phyloP scores from a whole-genome alignment of 73 alveolate genomes.

The Loxodes magnus region DNA sequence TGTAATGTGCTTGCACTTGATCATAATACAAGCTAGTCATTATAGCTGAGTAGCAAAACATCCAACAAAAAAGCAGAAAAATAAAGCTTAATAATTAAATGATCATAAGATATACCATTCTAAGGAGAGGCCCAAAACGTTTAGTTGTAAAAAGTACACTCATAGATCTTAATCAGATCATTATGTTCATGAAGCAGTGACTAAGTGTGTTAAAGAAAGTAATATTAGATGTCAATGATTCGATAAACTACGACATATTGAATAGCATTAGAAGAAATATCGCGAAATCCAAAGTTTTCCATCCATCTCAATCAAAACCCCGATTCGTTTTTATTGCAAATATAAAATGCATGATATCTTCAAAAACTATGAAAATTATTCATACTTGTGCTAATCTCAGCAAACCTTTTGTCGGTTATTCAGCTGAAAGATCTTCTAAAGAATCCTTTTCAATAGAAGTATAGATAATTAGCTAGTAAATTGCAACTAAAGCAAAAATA shows the following conservation, averaged over 20 bases:
- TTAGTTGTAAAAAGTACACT: not conserved
- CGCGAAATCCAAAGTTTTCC: not conserved
- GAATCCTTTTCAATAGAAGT: conserved; percentile 14
- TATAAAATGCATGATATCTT: conserved; percentile 23
- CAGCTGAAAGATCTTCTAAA: conserved; percentile 11
- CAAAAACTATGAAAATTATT: conserved; percentile 19
- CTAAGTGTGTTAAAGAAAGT: conserved; percentile 18
- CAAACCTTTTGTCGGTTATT: not conserved
- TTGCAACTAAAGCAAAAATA: conserved; percentile 14
- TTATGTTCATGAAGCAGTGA: conserved; percentile 9
- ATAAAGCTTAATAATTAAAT: not conserved
- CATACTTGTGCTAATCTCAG: conserved; percentile 12
- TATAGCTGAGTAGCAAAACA: conserved; percentile 6
- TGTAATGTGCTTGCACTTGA: not conserved
- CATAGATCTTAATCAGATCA: not conserved
- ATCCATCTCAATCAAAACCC: not conserved
- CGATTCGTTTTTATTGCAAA: conserved; percentile 14
- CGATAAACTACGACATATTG: not conserved
- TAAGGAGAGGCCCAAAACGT: conserved; percentile 3
- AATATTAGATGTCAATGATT: not conserved
- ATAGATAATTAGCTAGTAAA: conserved; percentile 22
- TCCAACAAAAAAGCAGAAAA: not conserved
- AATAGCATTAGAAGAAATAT: not conserved
- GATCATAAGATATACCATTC: not conserved
- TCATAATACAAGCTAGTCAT: not conserved